These are phyloP conservation scores for Pseudogymnoascus sp. DNA, from an alignment of 2,329 filamentous ascomycete species.

Conservation along the genomic window DNA sequence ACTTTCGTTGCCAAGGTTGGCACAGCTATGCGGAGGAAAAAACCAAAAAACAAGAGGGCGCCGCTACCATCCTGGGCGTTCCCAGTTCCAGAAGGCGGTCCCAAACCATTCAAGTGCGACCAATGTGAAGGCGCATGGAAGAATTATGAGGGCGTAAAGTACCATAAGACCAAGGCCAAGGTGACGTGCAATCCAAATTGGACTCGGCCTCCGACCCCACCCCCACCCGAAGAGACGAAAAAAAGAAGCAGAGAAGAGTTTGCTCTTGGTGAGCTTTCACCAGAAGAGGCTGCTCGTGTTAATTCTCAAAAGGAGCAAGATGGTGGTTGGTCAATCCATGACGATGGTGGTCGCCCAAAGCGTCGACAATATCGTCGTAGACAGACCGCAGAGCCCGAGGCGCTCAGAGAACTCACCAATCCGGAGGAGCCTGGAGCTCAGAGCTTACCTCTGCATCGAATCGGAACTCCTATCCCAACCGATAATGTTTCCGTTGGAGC, in stretches of 20 bases:
- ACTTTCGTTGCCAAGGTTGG: constrained; percentile 24
- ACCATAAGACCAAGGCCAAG: constrained; percentile 25
- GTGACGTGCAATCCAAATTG: constrained; percentile 27
- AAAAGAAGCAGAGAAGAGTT: constrained; percentile 3
- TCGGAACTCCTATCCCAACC: neutral
- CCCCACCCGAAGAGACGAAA: constrained; percentile 10
- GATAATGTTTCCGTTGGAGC: neutral
- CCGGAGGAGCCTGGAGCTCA: neutral
- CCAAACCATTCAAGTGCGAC: constrained; percentile 25
- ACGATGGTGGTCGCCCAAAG: constrained; percentile 16
- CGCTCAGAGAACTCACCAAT: neutral
- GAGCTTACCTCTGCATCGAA: neutral
- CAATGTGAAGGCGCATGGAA: constrained; percentile 25
- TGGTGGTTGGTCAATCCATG: constrained; percentile 20
- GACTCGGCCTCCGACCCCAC: constrained; percentile 12
- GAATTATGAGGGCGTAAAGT: constrained; percentile 27
- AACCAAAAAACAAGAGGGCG: constrained; percentile 13
- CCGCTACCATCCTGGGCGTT: constrained; percentile 3
- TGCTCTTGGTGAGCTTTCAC: neutral
- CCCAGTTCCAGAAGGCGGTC: constrained; percentile 12
- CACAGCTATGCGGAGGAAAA: constrained; percentile 14
- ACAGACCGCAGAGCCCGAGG: neutral
- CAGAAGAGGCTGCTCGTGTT: constrained; percentile 8
- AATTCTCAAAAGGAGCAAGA: neutral
- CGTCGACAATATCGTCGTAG: neutral